These are phyloP conservation scores for Boletus rubescentipes DNA, from an alignment of 768 basidiomycete genomes.

Conservation along the genomic window DNA sequence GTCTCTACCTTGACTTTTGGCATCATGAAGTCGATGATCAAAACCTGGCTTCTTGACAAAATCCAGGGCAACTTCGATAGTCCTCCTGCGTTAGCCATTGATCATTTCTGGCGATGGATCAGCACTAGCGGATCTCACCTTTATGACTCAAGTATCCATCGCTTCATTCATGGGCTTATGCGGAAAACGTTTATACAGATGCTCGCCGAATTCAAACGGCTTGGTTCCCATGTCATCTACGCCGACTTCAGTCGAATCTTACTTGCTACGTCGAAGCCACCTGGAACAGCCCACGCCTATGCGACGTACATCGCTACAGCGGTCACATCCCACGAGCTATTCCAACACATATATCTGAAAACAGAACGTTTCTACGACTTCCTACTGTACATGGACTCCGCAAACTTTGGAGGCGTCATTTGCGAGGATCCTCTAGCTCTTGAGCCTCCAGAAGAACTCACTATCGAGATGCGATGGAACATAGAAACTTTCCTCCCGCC, in stretches of 20 bases:
- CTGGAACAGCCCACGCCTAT: constrained; percentile 92
- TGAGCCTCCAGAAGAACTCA: constrained; percentile 66
- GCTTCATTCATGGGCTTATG: constrained; percentile 95
- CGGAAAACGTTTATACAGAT: constrained; percentile 97
- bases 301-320: constrained; percentile 94
- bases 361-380: constrained; percentile 92
- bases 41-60: constrained; percentile 87
- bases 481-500: constrained; percentile 86
- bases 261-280: constrained; percentile 92
- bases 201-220: constrained; percentile 91
- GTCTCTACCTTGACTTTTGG: constrained; percentile 85
- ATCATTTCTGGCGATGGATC: constrained; percentile 99
- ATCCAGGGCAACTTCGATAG: constrained; percentile 65
- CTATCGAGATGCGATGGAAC: constrained; percentile 89
- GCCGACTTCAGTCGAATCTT: constrained; percentile 91
- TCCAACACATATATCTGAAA: constrained; percentile 87
- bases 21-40: constrained; percentile 85
- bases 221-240: constrained; percentile 91
- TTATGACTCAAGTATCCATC: constrained; percentile 91
- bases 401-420: constrained; percentile 89
- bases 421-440: constrained; percentile 74
- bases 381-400: constrained; percentile 92
- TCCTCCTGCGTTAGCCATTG: constrained; percentile 69
- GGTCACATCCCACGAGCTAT: constrained; percentile 91
- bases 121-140: constrained; percentile 80